These are phyloP conservation scores for Tricladium varicosporioides DNA, from an alignment of 2,329 filamentous ascomycete genomes.

Conservation along the genomic window DNA sequence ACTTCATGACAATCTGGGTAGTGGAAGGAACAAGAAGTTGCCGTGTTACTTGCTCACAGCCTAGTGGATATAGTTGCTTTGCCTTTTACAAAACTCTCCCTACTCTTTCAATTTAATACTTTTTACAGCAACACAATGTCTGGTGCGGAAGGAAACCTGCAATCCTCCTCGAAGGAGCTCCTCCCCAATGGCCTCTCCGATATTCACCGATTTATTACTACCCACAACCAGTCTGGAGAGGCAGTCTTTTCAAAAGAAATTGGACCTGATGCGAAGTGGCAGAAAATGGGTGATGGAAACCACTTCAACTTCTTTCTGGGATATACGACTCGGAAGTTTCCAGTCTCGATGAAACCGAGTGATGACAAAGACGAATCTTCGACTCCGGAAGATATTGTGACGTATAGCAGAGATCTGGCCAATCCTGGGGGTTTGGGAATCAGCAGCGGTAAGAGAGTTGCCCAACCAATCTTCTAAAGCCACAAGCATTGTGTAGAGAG, in stretches of 20 bases:
- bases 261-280: constrained; percentile 9
- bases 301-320: constrained; percentile 21
- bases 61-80: background rate
- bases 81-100: background rate
- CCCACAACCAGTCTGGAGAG: constrained; percentile 16
- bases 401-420: constrained; percentile 15
- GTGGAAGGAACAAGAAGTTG: background rate
- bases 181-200: constrained; percentile 20
- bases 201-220: constrained; percentile 22
- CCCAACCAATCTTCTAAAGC: background rate
- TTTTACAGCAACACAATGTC: background rate
- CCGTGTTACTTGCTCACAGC: background rate
- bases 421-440: constrained; percentile 18
- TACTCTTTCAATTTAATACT: background rate
- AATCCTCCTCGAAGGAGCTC: background rate
- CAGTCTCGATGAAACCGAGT: constrained; percentile 14
- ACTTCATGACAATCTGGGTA: background rate
- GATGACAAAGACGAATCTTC: constrained; percentile 6
- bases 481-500: background rate
- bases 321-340: constrained; percentile 21
- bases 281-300: constrained; percentile 8
- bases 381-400: constrained; percentile 17
- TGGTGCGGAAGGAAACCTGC: background rate
- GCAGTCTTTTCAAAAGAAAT: constrained; percentile 17
- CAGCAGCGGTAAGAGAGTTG: constrained; percentile 10